These are phyloP conservation scores for Rauvolfia tetraphylla DNA, from an alignment of 257 asterid genomes.

Conservation along the genomic window DNA sequence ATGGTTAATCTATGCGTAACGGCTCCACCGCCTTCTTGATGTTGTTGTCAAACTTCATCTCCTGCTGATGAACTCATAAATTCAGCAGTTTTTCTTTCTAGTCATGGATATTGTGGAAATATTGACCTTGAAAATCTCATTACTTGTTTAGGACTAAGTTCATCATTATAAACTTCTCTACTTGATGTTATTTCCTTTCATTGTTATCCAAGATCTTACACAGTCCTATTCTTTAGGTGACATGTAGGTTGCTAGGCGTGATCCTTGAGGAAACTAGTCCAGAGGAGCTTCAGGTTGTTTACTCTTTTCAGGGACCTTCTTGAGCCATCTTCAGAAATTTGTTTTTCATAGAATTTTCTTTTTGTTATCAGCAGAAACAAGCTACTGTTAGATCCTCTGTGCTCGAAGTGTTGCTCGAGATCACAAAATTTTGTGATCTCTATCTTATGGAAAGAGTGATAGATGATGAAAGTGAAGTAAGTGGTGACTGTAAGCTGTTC, in stretches of 20 bases:
- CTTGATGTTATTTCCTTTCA: background rate
- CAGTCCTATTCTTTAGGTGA: conserved; percentile 46
- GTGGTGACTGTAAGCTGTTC: conserved; percentile 13
- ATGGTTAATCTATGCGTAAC: background rate
- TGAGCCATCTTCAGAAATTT: background rate
- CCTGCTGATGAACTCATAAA: background rate
- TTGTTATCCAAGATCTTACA: background rate
- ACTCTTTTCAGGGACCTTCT: background rate
- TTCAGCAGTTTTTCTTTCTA: background rate
- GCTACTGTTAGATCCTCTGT: conserved; percentile 83
- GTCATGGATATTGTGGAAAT: background rate
- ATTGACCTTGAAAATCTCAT: background rate
- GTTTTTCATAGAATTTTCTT: background rate
- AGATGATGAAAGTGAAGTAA: conserved; percentile 87
- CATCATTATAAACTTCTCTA: background rate
- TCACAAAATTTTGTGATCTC: conserved; percentile 87
- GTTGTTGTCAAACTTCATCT: background rate
- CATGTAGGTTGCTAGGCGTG: conserved; percentile 79
- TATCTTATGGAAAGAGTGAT: conserved; percentile 95
- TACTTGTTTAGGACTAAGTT: background rate
- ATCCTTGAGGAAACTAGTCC: conserved; percentile 79
- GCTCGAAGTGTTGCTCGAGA: conserved; percentile 78
- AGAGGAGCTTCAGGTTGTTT: conserved; percentile 82
- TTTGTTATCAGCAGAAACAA: conserved; percentile 63
- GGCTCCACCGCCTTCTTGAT: background rate